Evolutionary conservation across 441 rosid species (phyloP).

Genomic region (Arabidopsis hybrid): DNA sequence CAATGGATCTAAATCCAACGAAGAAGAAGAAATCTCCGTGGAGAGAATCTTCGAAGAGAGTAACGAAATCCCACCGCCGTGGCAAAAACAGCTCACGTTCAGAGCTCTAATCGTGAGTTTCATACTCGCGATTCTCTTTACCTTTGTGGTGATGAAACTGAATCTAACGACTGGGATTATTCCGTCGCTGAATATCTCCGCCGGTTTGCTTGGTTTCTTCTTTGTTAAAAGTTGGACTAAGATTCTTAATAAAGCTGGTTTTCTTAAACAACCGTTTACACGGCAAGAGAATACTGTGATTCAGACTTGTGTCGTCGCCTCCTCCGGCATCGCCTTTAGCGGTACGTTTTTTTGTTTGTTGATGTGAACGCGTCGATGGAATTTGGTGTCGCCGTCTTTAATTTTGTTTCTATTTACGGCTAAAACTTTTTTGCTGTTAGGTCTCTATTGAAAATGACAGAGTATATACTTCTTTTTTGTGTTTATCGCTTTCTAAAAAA

Average conservation of each 20-base stretch:
- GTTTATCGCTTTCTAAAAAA: neutral
- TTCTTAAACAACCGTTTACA: constrained; percentile 65
- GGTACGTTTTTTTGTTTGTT: constrained; percentile 46
- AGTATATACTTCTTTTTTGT: neutral
- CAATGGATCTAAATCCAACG: neutral
- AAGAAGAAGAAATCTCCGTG: constrained; percentile 46
- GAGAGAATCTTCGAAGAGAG: constrained; percentile 59
- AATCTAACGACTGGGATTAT: constrained; percentile 74
- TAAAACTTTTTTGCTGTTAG: constrained; percentile 4
- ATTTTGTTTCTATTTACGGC: constrained; percentile 4
- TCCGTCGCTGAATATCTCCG: constrained; percentile 79
- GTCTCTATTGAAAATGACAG: constrained; percentile 25
- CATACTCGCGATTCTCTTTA: constrained; percentile 59
- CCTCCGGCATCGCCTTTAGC: constrained; percentile 85
- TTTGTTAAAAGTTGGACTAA: constrained; percentile 71
- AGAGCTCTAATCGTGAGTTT: constrained; percentile 69
- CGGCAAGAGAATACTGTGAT: constrained; percentile 80
- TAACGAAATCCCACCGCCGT: constrained; percentile 57
- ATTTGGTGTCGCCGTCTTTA: neutral
- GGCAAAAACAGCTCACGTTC: constrained; percentile 65
- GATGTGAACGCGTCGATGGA: no score
- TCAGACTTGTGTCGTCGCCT: constrained; percentile 82
- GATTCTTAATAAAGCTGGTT: constrained; percentile 48
- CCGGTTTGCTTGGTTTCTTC: constrained; percentile 77
- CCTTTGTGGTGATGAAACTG: constrained; percentile 80